Percentiles rank a stretch among this genome's conserved stretches.
These are phyloP conservation scores for Xylaria sp. DNA, from an alignment of 2,329 filamentous ascomycete genomes.

Conservation along the genomic window DNA sequence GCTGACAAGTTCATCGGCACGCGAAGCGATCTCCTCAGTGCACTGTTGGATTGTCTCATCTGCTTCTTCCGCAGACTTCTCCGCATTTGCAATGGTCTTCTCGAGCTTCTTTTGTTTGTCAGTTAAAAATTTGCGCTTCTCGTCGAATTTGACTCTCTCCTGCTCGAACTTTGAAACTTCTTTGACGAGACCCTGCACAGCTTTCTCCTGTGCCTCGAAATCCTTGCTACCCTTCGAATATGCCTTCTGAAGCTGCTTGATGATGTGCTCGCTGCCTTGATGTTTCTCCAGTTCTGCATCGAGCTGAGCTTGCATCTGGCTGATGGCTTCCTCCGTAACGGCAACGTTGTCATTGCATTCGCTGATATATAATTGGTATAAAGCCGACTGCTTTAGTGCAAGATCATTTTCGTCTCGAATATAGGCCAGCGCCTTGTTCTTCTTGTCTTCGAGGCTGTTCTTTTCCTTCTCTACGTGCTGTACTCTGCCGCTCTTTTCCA, in stretches of 20 bases:
- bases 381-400: constrained; percentile 84
- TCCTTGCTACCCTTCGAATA: constrained; percentile 87
- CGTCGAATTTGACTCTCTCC: constrained; percentile 95
- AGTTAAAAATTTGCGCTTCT: constrained; percentile 93
- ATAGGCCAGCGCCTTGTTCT: constrained; percentile 90
- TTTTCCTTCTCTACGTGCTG: constrained; percentile 99
- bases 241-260: constrained; percentile 87
- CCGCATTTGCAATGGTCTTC: constrained; percentile 82
- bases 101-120: constrained; percentile 96
- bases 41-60: constrained; percentile 82
- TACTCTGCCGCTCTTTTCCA: constrained; percentile 94
- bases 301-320: constrained; percentile 88
- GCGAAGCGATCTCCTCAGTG: constrained; percentile 79
- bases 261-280: constrained; percentile 86
- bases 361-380: constrained; percentile 91
- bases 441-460: constrained; percentile 92
- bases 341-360: constrained; percentile 90
- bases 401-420: constrained; percentile 95
- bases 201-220: constrained; percentile 83
- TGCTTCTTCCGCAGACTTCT: constrained; percentile 78
- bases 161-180: constrained; percentile 95
- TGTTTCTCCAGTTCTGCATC: constrained; percentile 92
- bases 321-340: constrained; percentile 89
- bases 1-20: constrained; percentile 76
- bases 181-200: constrained; percentile 81